Conservation (phyloP, 148 eudicot genomes). For the Rhododendron vialii region DNA sequence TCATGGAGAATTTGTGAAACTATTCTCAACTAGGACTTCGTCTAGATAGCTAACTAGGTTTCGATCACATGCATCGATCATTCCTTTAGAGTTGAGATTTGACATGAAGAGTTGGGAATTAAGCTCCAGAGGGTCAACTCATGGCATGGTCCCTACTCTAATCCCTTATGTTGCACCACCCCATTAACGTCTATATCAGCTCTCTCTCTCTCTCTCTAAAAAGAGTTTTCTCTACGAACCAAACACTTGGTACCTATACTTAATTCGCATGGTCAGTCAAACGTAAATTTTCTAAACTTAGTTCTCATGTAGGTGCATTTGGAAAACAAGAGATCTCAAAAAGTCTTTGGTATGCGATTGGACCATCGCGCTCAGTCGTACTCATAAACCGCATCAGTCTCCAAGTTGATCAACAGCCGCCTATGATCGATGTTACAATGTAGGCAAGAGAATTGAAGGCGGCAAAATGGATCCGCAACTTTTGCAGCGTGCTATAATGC, state of each 20-base stretch:
- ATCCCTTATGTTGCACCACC: background rate
- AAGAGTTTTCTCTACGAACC: background rate
- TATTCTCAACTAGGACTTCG: background rate
- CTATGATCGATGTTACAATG: too few relatives aligned
- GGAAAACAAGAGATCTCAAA: background rate
- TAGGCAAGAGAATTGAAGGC: too few relatives aligned
- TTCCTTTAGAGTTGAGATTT: background rate
- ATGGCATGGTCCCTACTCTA: conserved; percentile 4
- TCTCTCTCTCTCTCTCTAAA: background rate
- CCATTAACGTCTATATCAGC: background rate
- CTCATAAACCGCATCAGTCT: background rate
- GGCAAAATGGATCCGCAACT: background rate
- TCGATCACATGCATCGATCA: background rate
- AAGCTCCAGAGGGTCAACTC: background rate
- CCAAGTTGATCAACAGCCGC: too few relatives aligned
- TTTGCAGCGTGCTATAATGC: background rate
- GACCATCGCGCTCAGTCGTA: background rate
- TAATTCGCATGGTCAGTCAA: background rate
- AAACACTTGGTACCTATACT: background rate
- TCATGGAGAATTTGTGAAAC: background rate
- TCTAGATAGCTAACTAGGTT: background rate
- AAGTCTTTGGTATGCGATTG: background rate
- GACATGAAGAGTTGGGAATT: background rate
- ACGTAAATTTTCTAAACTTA: background rate
- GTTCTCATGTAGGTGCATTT: background rate